A percentile compares a stretch with the other conserved stretches of the same genome.
Conservation (phyloP, 331 rosid species). For the Malus hybrid region DNA sequence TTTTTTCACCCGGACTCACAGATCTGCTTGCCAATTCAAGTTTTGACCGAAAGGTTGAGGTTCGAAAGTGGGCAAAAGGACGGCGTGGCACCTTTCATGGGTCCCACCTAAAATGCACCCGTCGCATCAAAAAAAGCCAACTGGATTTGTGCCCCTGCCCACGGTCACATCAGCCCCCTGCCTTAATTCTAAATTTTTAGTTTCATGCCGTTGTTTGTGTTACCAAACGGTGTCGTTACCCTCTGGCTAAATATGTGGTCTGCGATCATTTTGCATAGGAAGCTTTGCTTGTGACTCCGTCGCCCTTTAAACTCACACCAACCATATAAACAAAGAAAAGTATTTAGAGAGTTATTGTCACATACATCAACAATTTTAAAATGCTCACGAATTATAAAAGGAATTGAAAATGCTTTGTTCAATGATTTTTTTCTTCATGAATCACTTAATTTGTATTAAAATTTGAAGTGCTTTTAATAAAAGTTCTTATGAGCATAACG, state of each 20-base stretch:
- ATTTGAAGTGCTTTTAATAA: too few species aligned
- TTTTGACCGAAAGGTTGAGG: not conserved
- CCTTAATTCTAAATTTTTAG: not conserved
- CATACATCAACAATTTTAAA: not conserved
- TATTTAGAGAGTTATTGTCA: not conserved
- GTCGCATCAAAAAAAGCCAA: not conserved
- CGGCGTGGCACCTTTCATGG: conserved; percentile 1
- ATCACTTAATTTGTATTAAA: too few species aligned
- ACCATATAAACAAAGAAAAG: not conserved
- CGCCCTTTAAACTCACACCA: not conserved
- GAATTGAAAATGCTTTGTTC: not conserved
- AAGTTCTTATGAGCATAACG: too few species aligned
- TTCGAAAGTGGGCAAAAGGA: not conserved
- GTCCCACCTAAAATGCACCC: conserved; percentile 9
- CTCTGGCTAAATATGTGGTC: not conserved
- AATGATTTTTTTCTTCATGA: too few species aligned
- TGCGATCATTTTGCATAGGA: not conserved
- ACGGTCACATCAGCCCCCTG: conserved; percentile 3
- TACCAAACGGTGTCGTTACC: not conserved
- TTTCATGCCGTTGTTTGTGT: not conserved
- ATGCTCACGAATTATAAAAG: not conserved
- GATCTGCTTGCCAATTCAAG: not conserved
- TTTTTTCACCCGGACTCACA: not conserved
- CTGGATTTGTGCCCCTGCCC: conserved; percentile 16
- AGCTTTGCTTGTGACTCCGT: not conserved